Base-by-base conservation (phyloP, 2,329 filamentous ascomycete species). In the Ilyonectria sp. region DNA sequence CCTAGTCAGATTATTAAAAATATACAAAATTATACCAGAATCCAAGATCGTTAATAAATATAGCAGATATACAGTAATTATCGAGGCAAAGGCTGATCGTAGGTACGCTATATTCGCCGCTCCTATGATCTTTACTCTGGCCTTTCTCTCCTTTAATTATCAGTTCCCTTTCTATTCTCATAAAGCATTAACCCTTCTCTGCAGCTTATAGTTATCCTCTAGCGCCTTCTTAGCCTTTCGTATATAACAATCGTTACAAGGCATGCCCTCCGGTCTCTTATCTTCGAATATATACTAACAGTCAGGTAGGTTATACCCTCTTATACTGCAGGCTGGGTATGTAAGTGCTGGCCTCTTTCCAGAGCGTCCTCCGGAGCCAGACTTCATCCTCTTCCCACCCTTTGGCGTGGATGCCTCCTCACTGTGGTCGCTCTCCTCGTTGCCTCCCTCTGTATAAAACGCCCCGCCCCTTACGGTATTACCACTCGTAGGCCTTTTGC, bases 221-320 rank as follows among this genome's bases (percentile, higher is more conserved):
- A 52, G 4, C 4, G 21, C 26, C 47, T 52, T 52, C 47, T 52
- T 52, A 23, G 47, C 47, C 26, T 11, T 52, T 31, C 17, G 10
- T 4, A 26, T 31, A 29, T 11, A 17, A 23, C 21, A 2, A 23
- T 23, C 13, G 15, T 50, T 50, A 3, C 9, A 1, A 19, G 6
- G 7, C 26, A 50, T 26, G 23, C 23, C 53, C 13, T 43, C 37
- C 13, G 13, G 23, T 44, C 53, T 56, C 6, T n/a, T 15, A 2
- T 56, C 11, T 10, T 56, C 5, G 10, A 56, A 56, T 8, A 56
- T 4, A 56, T 4, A 44, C 35, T 4, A 56, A 5, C 5, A 56
- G 13, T 56, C 26, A 56, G 21, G 13, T 56, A 56, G 37, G 9
- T 56, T 4, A 56, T 56, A 7, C 23, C 7, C 35, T 56, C 21